These are phyloP conservation scores for Nicotiana rustica DNA, from an alignment of 305 asterid species.

Conservation along the genomic window DNA sequence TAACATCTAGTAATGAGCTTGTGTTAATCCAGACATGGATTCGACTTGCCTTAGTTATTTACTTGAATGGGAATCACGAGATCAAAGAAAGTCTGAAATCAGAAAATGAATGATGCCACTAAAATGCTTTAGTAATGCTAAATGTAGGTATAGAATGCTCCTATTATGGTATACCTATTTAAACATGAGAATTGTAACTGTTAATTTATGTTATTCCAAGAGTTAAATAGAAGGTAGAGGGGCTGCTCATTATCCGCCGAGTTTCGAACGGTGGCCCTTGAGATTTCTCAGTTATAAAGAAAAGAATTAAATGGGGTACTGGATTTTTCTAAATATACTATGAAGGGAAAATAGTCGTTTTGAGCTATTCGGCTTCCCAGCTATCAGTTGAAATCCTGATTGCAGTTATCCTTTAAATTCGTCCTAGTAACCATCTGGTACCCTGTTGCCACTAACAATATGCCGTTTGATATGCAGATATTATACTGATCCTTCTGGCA, in stretches of 20 bases:
- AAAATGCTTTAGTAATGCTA: not conserved
- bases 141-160: slow-evolving; percentile 19
- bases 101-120: not conserved
- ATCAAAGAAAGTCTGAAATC: not conserved
- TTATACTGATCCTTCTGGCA: slow-evolving; percentile 89
- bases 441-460: slow-evolving; percentile 17
- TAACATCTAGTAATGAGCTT: slow-evolving; percentile 8
- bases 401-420: slow-evolving; percentile 6
- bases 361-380: slow-evolving; percentile 8
- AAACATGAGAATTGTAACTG: not conserved
- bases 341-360: not conserved
- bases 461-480: slow-evolving; percentile 56
- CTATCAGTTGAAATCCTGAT: slow-evolving; percentile 8
- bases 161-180: not conserved
- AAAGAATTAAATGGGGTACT: not conserved
- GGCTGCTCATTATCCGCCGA: too few species aligned
- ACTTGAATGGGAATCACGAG: slow-evolving; percentile 1
- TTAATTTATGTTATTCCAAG: not conserved
- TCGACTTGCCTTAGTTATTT: not conserved
- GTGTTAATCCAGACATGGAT: not conserved
- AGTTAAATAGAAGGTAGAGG: not conserved
- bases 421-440: not conserved
- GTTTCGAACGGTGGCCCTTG: too few species aligned
- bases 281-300: too few species aligned
- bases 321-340: not conserved